These are phyloP conservation scores for Zygosaccharomyces kombuchaensis DNA, from an alignment of 805 yeast genomes.

Conservation along the genomic window DNA sequence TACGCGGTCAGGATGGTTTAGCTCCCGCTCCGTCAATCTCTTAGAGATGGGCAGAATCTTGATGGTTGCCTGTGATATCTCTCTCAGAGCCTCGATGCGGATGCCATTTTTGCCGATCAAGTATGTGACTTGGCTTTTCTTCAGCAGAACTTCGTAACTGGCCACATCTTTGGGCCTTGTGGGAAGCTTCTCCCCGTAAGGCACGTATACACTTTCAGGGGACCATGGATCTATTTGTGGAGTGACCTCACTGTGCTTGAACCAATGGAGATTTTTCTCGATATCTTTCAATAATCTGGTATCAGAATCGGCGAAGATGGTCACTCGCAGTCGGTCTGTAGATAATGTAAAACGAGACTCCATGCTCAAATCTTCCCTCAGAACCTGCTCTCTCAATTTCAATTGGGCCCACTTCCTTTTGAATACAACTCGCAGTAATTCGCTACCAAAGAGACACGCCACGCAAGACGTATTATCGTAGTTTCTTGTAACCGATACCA, in stretches of 20 bases:
- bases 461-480: neutral
- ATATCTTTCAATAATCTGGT: conserved; percentile 4
- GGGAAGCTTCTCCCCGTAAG: neutral
- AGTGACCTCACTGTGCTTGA: neutral
- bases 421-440: neutral
- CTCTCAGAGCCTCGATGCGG: conserved; percentile 37
- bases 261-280: neutral
- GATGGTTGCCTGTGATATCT: conserved; percentile 36
- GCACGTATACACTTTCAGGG: neutral
- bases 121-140: conserved; percentile 35
- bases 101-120: conserved; percentile 44
- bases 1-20: conserved; percentile 13
- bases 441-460: neutral
- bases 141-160: conserved; percentile 13
- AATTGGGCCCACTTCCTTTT: conserved; percentile 3
- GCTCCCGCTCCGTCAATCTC: conserved; percentile 11
- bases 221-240: too few relatives aligned
- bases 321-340: neutral
- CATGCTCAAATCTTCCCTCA: conserved; percentile 1
- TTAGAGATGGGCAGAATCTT: conserved; percentile 37
- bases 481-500: conserved; percentile 2
- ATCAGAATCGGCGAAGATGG: conserved; percentile 4
- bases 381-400: neutral
- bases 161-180: neutral
- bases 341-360: conserved; percentile 1